Evolutionary conservation across 2,329 filamentous ascomycete genomes (phyloP), one percentile per base, ranked within the genome.

Genomic region (Juglanconis sp.): DNA sequence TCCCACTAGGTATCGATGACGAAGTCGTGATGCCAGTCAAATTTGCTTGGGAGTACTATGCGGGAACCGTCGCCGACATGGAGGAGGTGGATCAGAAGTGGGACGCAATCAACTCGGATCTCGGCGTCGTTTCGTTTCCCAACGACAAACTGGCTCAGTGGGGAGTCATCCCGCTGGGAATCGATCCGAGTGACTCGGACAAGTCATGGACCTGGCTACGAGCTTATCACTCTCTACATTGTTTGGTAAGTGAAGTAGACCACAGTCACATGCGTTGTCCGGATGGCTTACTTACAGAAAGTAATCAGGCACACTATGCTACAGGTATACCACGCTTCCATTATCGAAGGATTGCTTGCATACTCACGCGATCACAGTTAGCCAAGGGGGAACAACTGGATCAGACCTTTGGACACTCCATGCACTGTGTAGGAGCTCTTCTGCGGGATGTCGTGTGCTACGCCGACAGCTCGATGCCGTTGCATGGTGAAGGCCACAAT

Each of bases 211-310:
- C 35, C 31, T 51, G 49, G 31, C 11, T 51, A 35, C 24, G 49
- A 35, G 30, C 49, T 5, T 32, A 24, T 9, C 49, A 51, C 35
- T 32, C 49, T n/a, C 4, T 51, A 8, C 49, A 51, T 34, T 51
- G 49, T 31, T 35, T 51, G 49, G 49, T 51, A 35, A 51, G 49
- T n/a, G n/a, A n/a, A n/a, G n/a, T n/a, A n/a, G n/a, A n/a, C n/a
- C n/a, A n/a, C n/a, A n/a, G n/a, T n/a, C n/a, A n/a, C n/a, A n/a
- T n/a, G n/a, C n/a, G n/a, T n/a, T n/a, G n/a, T n/a, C n/a, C n/a
- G n/a, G n/a, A n/a, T n/a, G n/a, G n/a, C n/a, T n/a, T n/a, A n/a
- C n/a, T n/a, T n/a, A n/a, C n/a, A n/a, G n/a, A n/a, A n/a, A n/a
- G n/a, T n/a, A n/a, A n/a, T n/a, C n/a, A n/a, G n/a, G n/a, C n/a